Base-by-base conservation (phyloP, 805 yeast species). In the Starmerella sirachaensis region DNA sequence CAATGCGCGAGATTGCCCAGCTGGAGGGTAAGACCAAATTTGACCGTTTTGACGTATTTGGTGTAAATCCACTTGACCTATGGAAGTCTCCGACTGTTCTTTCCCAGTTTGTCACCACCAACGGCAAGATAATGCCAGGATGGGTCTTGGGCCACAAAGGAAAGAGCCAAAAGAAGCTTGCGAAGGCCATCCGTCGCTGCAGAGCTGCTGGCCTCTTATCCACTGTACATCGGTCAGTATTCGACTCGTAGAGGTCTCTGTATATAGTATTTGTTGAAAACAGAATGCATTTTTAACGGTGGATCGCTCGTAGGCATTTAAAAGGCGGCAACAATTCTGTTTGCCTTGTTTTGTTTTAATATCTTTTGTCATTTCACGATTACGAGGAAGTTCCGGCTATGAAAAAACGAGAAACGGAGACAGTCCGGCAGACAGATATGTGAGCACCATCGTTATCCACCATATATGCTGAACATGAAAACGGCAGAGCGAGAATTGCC, bases 381-480 rank as follows among this genome's bases (percentile, higher is more conserved):
- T 22, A 12, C 25, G 25, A 9, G 25, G 9, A 9, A 22, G 9
- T 22, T 9, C 25, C 25, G 9, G 12, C 12, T 22, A 12, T 9
- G 12, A 12, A 9, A 12, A 9, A 22, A 22, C 12, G 9, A 12
- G 12, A 22, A 21, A 6, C 28, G 35, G 24, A 17, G 24, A 22
- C 19, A 35, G 33, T 14, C n/a, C 18, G 10, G 22, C 4, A 6
- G 41, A 27, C 13, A 74, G 35, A 1, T 69, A 40, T 3, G 67
- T 55, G 6, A 69, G 49, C 1, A 76, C 68, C 51, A 81, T 76
- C 2, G 93, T 69, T 6, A 70, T 81, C 98, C 98, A 91, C 98
- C 98, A 91, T 37, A 80, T 73, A 56, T 86, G 96, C 60, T 86
- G 96, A 9, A 83, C 72, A 2, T 71, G 69, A 57, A 88, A 88